Percentiles rank a stretch among this genome's conserved stretches.
Conservation (phyloP, 2,329 filamentous ascomycete genomes). For the Fusarium tuaranense region DNA sequence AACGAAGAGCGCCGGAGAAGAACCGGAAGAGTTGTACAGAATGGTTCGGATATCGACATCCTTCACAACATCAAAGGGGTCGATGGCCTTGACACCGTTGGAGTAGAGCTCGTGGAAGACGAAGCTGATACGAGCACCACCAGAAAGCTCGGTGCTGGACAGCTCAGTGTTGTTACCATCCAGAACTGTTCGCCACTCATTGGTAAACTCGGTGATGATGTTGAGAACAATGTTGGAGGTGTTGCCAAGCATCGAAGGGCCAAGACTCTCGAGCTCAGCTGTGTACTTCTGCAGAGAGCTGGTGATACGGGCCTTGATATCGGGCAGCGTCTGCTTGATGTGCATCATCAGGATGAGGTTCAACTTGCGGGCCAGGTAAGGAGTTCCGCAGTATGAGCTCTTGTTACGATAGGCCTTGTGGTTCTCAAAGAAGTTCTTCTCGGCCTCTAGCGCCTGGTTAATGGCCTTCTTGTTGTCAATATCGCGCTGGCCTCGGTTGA, state of each 20-base stretch:
- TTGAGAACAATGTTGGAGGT: slow-evolving; percentile 96
- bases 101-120: slow-evolving; percentile 99
- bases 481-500: slow-evolving; percentile 97
- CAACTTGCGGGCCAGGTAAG: slow-evolving; percentile 94
- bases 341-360: slow-evolving; percentile 99
- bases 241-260: slow-evolving; percentile 95
- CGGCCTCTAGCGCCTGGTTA: slow-evolving; percentile 87
- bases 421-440: slow-evolving; percentile 98
- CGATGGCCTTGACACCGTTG: slow-evolving; percentile 96
- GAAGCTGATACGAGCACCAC: slow-evolving; percentile 97
- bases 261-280: slow-evolving; percentile 82
- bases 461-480: slow-evolving; percentile 99
- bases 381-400: slow-evolving; percentile 97
- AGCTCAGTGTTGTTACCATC: slow-evolving; percentile 98
- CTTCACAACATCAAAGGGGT: slow-evolving; percentile 97
- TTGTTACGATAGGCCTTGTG: slow-evolving; percentile 99
- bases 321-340: slow-evolving; percentile 98
- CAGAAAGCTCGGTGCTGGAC: slow-evolving; percentile 93
- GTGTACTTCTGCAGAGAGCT: slow-evolving; percentile 93
- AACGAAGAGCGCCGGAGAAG: slow-evolving; percentile 95
- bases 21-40: slow-evolving; percentile 98
- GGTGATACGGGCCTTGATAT: slow-evolving; percentile 98
- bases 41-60: slow-evolving; percentile 97
- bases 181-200: slow-evolving; percentile 95
- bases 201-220: slow-evolving; percentile 98